Evolutionary conservation across 805 yeast genomes (phyloP), one percentile per base, ranked within the genome.

Genomic region (Nakazawaea wickerhamii): DNA sequence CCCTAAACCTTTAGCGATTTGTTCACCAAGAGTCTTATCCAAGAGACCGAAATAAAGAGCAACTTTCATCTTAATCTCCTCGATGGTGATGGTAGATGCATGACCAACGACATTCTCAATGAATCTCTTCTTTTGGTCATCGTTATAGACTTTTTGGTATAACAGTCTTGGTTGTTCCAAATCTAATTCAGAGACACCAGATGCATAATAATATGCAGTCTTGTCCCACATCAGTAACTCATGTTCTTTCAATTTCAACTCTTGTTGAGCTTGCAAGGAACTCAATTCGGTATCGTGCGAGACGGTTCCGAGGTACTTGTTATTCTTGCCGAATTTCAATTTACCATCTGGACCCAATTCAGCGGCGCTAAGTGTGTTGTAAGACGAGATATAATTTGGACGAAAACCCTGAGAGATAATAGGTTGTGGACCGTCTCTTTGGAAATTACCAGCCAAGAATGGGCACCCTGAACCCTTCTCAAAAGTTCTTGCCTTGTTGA

Each of bases 361-460:
- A 15, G 50, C 52, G 19, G 57, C 38, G 13, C 46, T 45, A 35
- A 64, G 50, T 5, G 73, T 70, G 33, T 52, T 50, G 42, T 57
- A 50, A 20, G 67, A 50, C n/a, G 79, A 65, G 36, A 77, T 68
- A 54, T 72, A 78, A 58, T 74, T 73, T 40, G 81, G 80, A 48
- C 64, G 60, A 23, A 59, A 45, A 13, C 77, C 79, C 53, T 73
- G 73, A 58, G 70, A 71, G 50, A 65, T 65, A 40, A 67, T 55
- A 34, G 63, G 54, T 73, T 71, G 71, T 38, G 70, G 67, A 49
- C 90, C 91, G 55, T 82, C 89, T 58, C 89, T 77, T 50, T 67
- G 68, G 59, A 63, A 70, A 41, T 64, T 59, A 15, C 65, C 63
- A 26, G 77, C 71, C 21, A 62, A 60, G 38, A 60, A 55, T 17